Evolutionary conservation across 1,284 basidiomycete species (phyloP).

Genomic region (Cryptococcus depauperatus): DNA sequence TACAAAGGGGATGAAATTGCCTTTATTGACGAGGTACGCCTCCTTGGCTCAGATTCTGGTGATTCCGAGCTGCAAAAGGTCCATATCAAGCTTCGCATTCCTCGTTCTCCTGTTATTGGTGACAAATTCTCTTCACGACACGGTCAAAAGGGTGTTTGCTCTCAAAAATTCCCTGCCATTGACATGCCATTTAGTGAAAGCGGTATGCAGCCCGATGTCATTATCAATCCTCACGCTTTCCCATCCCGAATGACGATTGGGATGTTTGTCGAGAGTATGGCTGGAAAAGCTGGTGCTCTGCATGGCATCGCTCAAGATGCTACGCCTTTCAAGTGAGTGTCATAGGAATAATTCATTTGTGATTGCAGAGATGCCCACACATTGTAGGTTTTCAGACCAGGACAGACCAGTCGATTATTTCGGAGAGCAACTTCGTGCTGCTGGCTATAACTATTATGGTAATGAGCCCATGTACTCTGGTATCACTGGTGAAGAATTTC

Average conservation of each 20-base stretch:
- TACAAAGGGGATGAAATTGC: constrained; percentile 95
- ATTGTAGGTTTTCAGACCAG: constrained; percentile 76
- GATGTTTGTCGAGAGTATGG: constrained; percentile 99
- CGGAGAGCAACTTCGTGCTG: constrained; percentile 83
- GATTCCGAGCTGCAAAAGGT: constrained; percentile 87
- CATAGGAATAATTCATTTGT: not conserved
- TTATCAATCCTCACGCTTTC: constrained; percentile 99
- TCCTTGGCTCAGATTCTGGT: constrained; percentile 80
- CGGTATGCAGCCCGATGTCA: constrained; percentile 97
- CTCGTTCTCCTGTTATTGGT: constrained; percentile 92
- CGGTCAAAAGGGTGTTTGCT: constrained; percentile 99
- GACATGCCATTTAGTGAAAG: constrained; percentile 99
- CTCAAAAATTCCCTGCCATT: constrained; percentile 94
- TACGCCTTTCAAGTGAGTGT: constrained; percentile 82
- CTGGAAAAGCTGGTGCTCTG: constrained; percentile 96
- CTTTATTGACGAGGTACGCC: constrained; percentile 84
- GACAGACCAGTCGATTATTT: constrained; percentile 97
- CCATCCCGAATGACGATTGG: constrained; percentile 99
- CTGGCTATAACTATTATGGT: constrained; percentile 98
- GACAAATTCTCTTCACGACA: constrained; percentile 99
- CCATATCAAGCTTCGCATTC: constrained; percentile 87
- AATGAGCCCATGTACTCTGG: constrained; percentile 99
- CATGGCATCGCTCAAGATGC: constrained; percentile 97
- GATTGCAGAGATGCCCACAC: constrained; percentile 8
- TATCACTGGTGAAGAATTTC: constrained; percentile 96